Percentiles rank a stretch among this genome's conserved stretches.
Conservation (phyloP, 345 rosid genomes). For the Linum trigynum region DNA sequence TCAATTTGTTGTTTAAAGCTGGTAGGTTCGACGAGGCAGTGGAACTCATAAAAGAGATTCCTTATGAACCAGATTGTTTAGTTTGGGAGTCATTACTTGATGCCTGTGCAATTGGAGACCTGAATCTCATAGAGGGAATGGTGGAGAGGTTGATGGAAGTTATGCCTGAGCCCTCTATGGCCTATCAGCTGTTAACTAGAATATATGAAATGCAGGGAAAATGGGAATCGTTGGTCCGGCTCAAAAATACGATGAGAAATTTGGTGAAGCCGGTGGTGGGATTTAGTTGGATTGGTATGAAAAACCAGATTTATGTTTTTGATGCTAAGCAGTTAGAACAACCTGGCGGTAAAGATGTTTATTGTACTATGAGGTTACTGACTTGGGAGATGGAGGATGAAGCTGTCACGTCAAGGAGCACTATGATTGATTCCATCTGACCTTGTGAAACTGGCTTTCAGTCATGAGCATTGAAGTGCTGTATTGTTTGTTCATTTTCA, state of each 20-base stretch:
- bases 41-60: conserved; percentile 30
- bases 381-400: conserved; percentile 33
- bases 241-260: conserved; percentile 35
- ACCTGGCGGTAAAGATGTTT: conserved; percentile 41
- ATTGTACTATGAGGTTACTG: conserved; percentile 29
- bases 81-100: conserved; percentile 40
- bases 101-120: conserved; percentile 30
- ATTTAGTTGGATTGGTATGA: conserved; percentile 49
- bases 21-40: conserved; percentile 42
- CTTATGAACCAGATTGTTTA: conserved; percentile 31
- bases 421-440: too few relatives aligned
- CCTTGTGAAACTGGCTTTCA: too few relatives aligned
- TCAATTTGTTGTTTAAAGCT: conserved; percentile 39
- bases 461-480: too few relatives aligned
- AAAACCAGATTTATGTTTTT: conserved; percentile 31
- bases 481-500: too few relatives aligned
- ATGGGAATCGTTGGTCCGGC: conserved; percentile 54
- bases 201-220: conserved; percentile 45
- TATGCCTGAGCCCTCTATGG: conserved; percentile 33
- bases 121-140: conserved; percentile 29
- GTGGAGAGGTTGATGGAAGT: conserved; percentile 39
- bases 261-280: conserved; percentile 27
- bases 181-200: conserved; percentile 39
- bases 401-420: too few relatives aligned
- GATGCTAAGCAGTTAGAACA: conserved; percentile 39